phyloP scores from a whole-genome alignment of 805 yeast species.

The Yamadazyma insecticola region DNA sequence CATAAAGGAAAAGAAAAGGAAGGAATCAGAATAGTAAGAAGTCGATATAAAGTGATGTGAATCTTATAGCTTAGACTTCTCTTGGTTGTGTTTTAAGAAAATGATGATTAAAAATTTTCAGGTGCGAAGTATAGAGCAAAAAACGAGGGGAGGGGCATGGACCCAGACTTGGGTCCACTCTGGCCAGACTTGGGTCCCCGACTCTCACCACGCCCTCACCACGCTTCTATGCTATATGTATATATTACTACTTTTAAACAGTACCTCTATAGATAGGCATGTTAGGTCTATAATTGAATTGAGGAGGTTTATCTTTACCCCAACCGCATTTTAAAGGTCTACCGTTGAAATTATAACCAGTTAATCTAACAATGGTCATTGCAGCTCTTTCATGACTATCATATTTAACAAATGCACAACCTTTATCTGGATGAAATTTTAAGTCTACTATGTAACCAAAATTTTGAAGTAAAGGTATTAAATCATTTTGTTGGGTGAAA shows the following conservation, averaged over 20 bases:
- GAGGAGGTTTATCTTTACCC: slow-evolving; percentile 57
- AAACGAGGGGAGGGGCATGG: too few species aligned
- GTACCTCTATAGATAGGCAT: too few species aligned
- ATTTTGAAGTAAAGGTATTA: slow-evolving; percentile 67
- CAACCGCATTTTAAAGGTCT: slow-evolving; percentile 80
- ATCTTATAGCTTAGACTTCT: neutral
- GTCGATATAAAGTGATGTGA: neutral
- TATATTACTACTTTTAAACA: too few species aligned
- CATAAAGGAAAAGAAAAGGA: too few species aligned
- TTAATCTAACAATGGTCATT: slow-evolving; percentile 73
- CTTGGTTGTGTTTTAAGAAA: too few species aligned
- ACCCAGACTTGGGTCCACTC: too few species aligned
- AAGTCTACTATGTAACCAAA: slow-evolving; percentile 83
- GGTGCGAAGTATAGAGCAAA: too few species aligned
- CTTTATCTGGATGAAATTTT: slow-evolving; percentile 73
- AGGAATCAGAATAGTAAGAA: neutral
- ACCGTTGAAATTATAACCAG: slow-evolving; percentile 69
- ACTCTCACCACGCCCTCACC: too few species aligned
- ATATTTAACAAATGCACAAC: slow-evolving; percentile 85
- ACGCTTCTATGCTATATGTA: too few species aligned
- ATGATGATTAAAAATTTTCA: too few species aligned
- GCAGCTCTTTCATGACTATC: slow-evolving; percentile 89
- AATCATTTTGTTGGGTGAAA: slow-evolving; percentile 65
- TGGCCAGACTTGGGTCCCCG: too few species aligned
- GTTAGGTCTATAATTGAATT: too few species aligned